These are phyloP conservation scores for Pichia sp. DNA, from an alignment of 1,139 yeast species.

Conservation along the genomic window DNA sequence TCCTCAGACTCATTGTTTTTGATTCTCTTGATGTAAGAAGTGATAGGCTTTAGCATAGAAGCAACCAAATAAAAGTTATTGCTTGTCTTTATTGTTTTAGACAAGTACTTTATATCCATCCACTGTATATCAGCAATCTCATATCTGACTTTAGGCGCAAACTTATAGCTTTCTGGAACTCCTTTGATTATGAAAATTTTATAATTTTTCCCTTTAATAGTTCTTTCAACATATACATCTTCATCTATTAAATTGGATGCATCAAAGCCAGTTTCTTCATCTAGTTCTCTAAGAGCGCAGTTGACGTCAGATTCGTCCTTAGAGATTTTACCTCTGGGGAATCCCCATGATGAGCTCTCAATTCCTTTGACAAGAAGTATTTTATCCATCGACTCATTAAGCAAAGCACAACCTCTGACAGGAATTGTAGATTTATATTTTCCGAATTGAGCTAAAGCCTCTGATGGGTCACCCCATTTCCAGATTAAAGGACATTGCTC, in stretches of 20 bases:
- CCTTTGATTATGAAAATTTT: constrained; percentile 73
- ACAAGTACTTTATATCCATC: constrained; percentile 42
- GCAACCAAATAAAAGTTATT: constrained; percentile 50
- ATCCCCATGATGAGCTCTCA: constrained; percentile 84
- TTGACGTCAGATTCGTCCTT: constrained; percentile 85
- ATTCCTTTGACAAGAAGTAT: constrained; percentile 79
- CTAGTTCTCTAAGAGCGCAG: constrained; percentile 91
- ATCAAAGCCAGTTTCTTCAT: constrained; percentile 94
- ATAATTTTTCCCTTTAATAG: constrained; percentile 76
- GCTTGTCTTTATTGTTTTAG: constrained; percentile 30
- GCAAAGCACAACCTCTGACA: constrained; percentile 90
- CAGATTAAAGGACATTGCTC: constrained; percentile 78
- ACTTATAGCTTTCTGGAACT: constrained; percentile 68
- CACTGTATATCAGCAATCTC: constrained; percentile 73
- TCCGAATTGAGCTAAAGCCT: constrained; percentile 70
- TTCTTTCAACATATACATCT: constrained; percentile 72
- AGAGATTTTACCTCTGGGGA: constrained; percentile 94
- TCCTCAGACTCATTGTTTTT: constrained; percentile 42
- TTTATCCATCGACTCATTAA: constrained; percentile 65
- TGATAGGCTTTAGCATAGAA: constrained; percentile 55
- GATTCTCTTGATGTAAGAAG: constrained; percentile 45
- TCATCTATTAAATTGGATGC: constrained; percentile 59
- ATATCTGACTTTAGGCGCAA: constrained; percentile 76
- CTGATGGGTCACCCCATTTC: constrained; percentile 77
- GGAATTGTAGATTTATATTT: constrained; percentile 87